A percentile compares a stretch with the other conserved stretches of the same genome.
These are phyloP conservation scores for Byssothecium circinans DNA, from an alignment of 2,329 filamentous ascomycete genomes.

Conservation along the genomic window DNA sequence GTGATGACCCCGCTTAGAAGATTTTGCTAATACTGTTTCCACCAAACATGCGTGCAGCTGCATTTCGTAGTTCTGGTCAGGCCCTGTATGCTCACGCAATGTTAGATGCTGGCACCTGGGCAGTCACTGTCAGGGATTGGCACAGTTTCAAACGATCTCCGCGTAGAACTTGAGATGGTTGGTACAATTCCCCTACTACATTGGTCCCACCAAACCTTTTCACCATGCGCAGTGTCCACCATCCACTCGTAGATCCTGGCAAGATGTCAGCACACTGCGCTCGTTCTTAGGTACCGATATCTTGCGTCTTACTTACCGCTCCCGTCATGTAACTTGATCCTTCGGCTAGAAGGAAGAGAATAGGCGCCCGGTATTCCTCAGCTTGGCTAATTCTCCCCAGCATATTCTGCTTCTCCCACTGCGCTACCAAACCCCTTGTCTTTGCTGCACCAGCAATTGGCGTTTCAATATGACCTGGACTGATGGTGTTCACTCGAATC, in stretches of 20 bases:
- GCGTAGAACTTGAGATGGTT: too few relatives aligned
- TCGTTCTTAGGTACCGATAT: not conserved
- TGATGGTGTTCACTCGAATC: slow-evolving; percentile 57
- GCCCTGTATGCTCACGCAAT: too few relatives aligned
- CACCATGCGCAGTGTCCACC: slow-evolving; percentile 46
- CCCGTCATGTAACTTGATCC: slow-evolving; percentile 62
- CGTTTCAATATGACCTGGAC: slow-evolving; percentile 58
- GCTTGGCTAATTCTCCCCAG: slow-evolving; percentile 37
- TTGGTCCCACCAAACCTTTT: too few relatives aligned
- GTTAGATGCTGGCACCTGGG: too few relatives aligned
- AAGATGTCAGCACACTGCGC: not conserved
- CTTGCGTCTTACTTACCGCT: not conserved
- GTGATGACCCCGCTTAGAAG: too few relatives aligned
- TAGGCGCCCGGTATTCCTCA: slow-evolving; percentile 26
- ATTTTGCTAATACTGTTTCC: too few relatives aligned
- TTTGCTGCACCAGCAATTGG: slow-evolving; percentile 34
- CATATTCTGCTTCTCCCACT: slow-evolving; percentile 39
- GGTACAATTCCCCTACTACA: too few relatives aligned
- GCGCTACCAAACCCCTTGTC: slow-evolving; percentile 32
- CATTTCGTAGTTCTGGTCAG: too few relatives aligned
- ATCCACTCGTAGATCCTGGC: slow-evolving; percentile 45
- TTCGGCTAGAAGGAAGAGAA: slow-evolving; percentile 35
- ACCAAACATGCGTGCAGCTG: too few relatives aligned
- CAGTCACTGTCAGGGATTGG: too few relatives aligned
- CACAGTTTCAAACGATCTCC: too few relatives aligned